Evolutionary conservation across 306 rosid genomes (phyloP).

Genomic region (Calophaca sinica): DNA sequence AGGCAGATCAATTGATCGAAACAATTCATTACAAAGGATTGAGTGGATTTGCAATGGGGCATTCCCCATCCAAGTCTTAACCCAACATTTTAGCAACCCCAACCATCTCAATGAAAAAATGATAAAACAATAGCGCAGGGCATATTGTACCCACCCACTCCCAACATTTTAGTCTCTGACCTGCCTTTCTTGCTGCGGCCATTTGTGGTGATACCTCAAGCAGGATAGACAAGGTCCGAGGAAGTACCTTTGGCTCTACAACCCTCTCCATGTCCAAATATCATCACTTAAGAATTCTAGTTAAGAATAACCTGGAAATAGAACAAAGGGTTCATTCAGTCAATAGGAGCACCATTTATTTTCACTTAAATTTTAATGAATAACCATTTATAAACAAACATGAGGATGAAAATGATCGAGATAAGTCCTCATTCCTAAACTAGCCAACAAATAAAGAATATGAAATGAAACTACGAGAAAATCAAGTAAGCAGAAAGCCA

Average conservation of each 20-base stretch:
- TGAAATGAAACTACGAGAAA: background rate
- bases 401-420: constrained; percentile 17
- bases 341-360: constrained; percentile 33
- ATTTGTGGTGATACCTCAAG: constrained; percentile 54
- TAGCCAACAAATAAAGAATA: background rate
- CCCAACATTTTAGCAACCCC: too few species aligned
- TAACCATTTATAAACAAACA: constrained; percentile 14
- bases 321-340: constrained; percentile 35
- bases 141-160: too few species aligned
- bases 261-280: constrained; percentile 74
- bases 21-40: too few species aligned
- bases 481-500: constrained; percentile 5
- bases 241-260: constrained; percentile 71
- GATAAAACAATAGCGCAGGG: too few species aligned
- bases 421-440: background rate
- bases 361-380: constrained; percentile 28
- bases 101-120: too few species aligned
- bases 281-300: constrained; percentile 52
- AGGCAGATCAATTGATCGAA: too few species aligned
- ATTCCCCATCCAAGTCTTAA: too few species aligned
- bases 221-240: constrained; percentile 57
- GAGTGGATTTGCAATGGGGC: too few species aligned
- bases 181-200: constrained; percentile 47
- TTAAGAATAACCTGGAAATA: constrained; percentile 60
- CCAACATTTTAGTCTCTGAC: constrained; percentile 44